Evolutionary conservation across 805 yeast species (phyloP), one percentile per base, ranked within the genome.

Genomic region (Yarrowia porcina): DNA sequence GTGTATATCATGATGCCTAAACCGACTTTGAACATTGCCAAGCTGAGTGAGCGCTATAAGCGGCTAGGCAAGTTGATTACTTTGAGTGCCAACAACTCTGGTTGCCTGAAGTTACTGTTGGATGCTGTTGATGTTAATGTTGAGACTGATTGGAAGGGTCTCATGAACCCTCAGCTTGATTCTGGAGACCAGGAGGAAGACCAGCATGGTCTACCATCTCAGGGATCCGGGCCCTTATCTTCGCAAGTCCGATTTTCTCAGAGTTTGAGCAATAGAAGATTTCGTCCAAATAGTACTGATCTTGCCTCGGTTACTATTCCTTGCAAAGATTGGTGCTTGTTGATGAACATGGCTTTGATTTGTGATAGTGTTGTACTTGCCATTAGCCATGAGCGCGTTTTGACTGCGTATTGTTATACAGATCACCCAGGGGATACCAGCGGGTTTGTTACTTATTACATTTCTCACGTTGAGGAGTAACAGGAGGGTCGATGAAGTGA

Each of bases 401-500:
- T 52, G 13, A 36, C 59, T 3, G 44, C 44, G 11, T 52, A 52
- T 13, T 52, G 59, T 17, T 52, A 35, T 11, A 52, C 44, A 2
- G 59, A 36, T 7, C 59, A 52, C 8, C 42, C 44, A 5, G 59
- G 59, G 5, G 44, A 52, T 11, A 35, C 42, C 13, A 52, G 25
- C 15, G 59, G 59, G 1, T 52, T 25, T 25, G 13, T 36, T n/a
- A 52, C 59, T 3, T 52, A 23, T 21, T 52, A 52, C 33, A 52
- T 52, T 1, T 36, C 59, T 23, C 59, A 52, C 36, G 9, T 52
- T 35, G 59, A 52, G 33, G 59, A 52, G 59, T 52, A n/a, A 49
- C 1, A 9, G 8, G 8, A 25, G 28, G 28, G 4, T 25, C 8
- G 4, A 25, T 4, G 28, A 25, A 8, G 28, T 5, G 8, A 25